Conservation (phyloP, 2,329 filamentous ascomycete species). For the Fusarium brevicatenulatum region DNA sequence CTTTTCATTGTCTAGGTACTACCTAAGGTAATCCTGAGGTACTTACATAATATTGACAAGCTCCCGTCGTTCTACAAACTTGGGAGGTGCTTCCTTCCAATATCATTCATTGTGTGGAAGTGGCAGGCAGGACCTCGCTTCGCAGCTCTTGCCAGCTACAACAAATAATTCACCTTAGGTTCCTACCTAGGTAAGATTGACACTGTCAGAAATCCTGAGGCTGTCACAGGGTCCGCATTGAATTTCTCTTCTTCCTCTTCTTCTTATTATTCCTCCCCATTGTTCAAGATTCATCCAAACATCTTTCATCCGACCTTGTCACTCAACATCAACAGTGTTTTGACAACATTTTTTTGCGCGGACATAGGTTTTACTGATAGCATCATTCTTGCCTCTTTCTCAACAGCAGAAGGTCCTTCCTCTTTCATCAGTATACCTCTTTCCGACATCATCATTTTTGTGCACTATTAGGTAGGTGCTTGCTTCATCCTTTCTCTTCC, state of each 20-base stretch:
- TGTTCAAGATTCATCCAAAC: not conserved
- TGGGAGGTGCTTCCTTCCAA: not conserved
- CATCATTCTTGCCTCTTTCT: constrained; percentile 39
- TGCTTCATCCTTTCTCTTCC: constrained; percentile 2
- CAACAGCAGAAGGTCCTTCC: constrained; percentile 24
- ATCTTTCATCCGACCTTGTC: constrained; percentile 24
- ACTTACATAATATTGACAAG: not conserved
- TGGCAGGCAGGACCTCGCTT: not conserved
- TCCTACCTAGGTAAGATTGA: not conserved
- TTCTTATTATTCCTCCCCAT: not conserved
- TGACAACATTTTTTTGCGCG: constrained; percentile 7
- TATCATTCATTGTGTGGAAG: not conserved
- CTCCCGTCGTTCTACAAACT: not conserved
- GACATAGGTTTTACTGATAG: constrained; percentile 8
- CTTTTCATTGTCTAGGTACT: not conserved
- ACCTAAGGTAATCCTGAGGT: not conserved
- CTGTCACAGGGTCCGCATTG: not conserved
- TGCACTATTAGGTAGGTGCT: constrained; percentile 39
- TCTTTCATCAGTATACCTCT: constrained; percentile 22
- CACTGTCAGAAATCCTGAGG: not conserved
- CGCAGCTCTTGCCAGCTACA: constrained; percentile 15
- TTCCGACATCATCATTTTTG: constrained; percentile 30
- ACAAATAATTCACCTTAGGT: not conserved
- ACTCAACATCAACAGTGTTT: not conserved
- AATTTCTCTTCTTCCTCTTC: not conserved